Conservation (phyloP, 2,329 filamentous ascomycete species). For the Penicillium sp. region DNA sequence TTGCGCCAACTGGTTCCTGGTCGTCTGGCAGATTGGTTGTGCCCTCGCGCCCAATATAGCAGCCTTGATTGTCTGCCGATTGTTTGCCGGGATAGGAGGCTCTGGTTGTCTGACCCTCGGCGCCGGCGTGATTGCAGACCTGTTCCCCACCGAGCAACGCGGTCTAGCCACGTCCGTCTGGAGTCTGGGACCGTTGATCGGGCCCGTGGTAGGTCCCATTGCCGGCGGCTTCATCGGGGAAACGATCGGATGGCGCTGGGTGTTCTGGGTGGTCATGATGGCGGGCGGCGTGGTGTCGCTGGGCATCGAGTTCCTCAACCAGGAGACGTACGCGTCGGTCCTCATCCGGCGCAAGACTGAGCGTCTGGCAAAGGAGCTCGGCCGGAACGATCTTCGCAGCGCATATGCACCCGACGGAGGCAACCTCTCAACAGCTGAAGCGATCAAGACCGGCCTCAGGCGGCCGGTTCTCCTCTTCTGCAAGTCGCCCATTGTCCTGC, state of each 20-base stretch:
- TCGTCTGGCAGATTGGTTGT: constrained; percentile 59
- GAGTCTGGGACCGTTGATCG: constrained; percentile 41
- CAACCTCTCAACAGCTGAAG: constrained; percentile 4
- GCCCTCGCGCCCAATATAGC: constrained; percentile 57
- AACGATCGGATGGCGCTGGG: constrained; percentile 53
- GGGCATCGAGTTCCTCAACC: constrained; percentile 21
- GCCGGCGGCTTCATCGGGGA: constrained; percentile 53
- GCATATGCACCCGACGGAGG: constrained; percentile 16
- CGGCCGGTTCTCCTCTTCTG: constrained; percentile 42
- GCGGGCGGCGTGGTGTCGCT: constrained; percentile 32
- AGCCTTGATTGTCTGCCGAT: constrained; percentile 60
- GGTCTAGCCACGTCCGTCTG: constrained; percentile 46
- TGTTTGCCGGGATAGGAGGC: constrained; percentile 55
- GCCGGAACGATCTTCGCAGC: constrained; percentile 24
- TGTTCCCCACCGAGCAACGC: constrained; percentile 44
- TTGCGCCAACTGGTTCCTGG: constrained; percentile 56
- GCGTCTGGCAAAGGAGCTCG: constrained; percentile 20
- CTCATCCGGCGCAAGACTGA: constrained; percentile 27
- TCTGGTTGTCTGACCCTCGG: constrained; percentile 41
- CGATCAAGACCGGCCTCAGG: constrained; percentile 10
- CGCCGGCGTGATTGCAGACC: constrained; percentile 47
- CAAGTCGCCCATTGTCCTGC: constrained; percentile 52
- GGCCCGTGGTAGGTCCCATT: constrained; percentile 47
- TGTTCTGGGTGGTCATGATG: constrained; percentile 48
- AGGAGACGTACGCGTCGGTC: constrained; percentile 28